Conservation (phyloP, 164 flowering plant species). For the Nelumbo lutea region DNA sequence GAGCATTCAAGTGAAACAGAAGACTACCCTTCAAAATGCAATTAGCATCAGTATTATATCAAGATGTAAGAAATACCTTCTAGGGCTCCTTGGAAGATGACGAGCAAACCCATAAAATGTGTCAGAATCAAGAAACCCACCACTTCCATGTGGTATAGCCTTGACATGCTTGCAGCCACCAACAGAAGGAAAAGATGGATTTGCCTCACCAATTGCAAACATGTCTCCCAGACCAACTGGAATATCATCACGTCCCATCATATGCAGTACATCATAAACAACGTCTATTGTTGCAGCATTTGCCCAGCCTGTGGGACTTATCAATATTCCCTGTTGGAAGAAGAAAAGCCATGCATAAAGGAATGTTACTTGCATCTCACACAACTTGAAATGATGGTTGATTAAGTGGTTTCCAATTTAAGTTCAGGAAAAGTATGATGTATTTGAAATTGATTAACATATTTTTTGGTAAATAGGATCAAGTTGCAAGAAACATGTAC, state of each 20-base stretch:
- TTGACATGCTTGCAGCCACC: slow-evolving; percentile 80
- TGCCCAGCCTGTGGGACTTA: slow-evolving; percentile 95
- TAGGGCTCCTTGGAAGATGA: slow-evolving; percentile 72
- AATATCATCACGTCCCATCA: slow-evolving; percentile 99
- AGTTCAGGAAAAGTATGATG: no score
- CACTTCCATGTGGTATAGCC: slow-evolving; percentile 85
- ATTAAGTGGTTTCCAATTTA: neutral
- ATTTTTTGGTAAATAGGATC: no score
- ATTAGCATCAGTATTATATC: neutral
- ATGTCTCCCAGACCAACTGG: slow-evolving; percentile 83
- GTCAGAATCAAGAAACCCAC: slow-evolving; percentile 89
- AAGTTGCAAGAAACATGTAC: no score
- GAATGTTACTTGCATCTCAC: neutral
- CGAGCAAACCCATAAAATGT: slow-evolving; percentile 90
- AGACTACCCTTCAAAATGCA: neutral
- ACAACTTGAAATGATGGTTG: neutral
- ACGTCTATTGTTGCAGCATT: slow-evolving; percentile 88
- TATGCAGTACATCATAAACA: slow-evolving; percentile 82
- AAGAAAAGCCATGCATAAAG: neutral
- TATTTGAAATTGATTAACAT: no score
- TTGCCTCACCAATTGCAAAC: slow-evolving; percentile 59
- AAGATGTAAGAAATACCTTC: slow-evolving; percentile 46
- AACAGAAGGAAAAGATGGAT: slow-evolving; percentile 42
- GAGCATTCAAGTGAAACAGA: neutral
- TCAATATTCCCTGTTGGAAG: slow-evolving; percentile 62